Percentiles rank a stretch among this genome's conserved stretches.
These are phyloP conservation scores for Calonectria hongkongensis DNA, from an alignment of 2,329 filamentous ascomycete species.

Conservation along the genomic window DNA sequence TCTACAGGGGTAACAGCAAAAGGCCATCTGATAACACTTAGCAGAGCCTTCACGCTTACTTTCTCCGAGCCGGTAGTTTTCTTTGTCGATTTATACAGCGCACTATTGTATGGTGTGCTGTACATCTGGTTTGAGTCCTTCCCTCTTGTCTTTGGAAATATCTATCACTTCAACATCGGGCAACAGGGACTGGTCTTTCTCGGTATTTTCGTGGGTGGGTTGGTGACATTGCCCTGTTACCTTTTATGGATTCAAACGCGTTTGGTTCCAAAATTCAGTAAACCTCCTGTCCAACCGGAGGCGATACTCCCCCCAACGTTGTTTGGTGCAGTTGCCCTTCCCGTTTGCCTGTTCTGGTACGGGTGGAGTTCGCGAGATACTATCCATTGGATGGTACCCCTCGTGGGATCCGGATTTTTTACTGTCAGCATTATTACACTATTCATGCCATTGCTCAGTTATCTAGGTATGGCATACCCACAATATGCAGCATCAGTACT, in stretches of 20 bases:
- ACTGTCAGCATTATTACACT: slow-evolving; percentile 15
- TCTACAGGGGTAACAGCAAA: slow-evolving; percentile 41
- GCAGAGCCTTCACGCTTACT: slow-evolving; percentile 61
- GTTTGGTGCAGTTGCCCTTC: slow-evolving; percentile 78
- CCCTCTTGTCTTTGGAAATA: slow-evolving; percentile 46
- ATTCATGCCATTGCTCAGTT: slow-evolving; percentile 40
- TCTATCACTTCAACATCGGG: slow-evolving; percentile 69
- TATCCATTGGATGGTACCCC: slow-evolving; percentile 36
- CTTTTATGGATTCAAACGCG: slow-evolving; percentile 38
- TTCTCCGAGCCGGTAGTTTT: slow-evolving; percentile 65
- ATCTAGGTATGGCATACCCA: slow-evolving; percentile 38
- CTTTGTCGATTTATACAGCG: slow-evolving; percentile 64
- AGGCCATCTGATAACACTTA: slow-evolving; percentile 56
- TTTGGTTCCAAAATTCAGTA: slow-evolving; percentile 31
- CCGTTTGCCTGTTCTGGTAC: slow-evolving; percentile 42
- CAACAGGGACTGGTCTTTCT: slow-evolving; percentile 68
- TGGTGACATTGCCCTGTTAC: slow-evolving; percentile 33
- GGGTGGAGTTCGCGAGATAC: slow-evolving; percentile 32
- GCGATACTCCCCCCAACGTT: slow-evolving; percentile 67
- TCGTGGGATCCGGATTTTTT: slow-evolving; percentile 28
- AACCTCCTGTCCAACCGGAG: slow-evolving; percentile 23
- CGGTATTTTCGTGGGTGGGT: slow-evolving; percentile 36
- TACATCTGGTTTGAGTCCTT: slow-evolving; percentile 61
- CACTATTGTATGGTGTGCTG: slow-evolving; percentile 63
- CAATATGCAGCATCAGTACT: slow-evolving; percentile 28